A percentile compares a stretch with the other conserved stretches of the same genome.
Conservation (phyloP, 306 rosid species). For the Trichosanthes cucumerina region DNA sequence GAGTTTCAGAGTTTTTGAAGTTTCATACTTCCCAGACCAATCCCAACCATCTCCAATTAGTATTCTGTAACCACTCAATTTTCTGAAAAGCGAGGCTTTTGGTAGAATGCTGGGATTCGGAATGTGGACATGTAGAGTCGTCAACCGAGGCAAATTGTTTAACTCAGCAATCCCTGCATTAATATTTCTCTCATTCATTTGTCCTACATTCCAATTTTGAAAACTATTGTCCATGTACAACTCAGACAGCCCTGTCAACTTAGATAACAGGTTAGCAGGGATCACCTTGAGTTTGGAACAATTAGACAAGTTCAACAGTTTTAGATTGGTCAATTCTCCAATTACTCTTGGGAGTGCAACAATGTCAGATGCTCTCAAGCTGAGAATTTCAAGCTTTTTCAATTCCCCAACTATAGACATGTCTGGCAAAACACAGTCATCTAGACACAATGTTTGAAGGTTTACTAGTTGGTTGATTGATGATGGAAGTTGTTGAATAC, state of each 20-base stretch:
- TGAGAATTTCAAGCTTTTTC: conserved; percentile 29
- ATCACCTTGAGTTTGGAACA: conserved; percentile 27
- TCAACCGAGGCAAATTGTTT: conserved; percentile 11
- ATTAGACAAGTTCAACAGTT: conserved; percentile 22
- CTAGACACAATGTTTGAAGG: conserved; percentile 27
- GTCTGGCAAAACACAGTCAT: conserved; percentile 11
- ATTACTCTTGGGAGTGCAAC: conserved; percentile 20
- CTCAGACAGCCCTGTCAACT: conserved; percentile 25
- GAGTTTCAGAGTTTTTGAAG: conserved; percentile 14
- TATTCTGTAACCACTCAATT: conserved; percentile 19
- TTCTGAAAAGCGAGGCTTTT: conserved; percentile 7
- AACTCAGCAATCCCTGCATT: conserved; percentile 23
- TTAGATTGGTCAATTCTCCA: conserved; percentile 19
- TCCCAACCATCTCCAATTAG: conserved; percentile 21
- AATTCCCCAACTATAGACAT: conserved; percentile 21
- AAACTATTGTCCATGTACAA: conserved; percentile 26
- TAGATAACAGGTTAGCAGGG: conserved; percentile 19
- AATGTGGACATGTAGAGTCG: conserved; percentile 19
- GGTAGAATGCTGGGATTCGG: conserved; percentile 9
- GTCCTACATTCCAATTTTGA: conserved; percentile 16
- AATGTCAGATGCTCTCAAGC: conserved; percentile 20
- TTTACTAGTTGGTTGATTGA: background rate
- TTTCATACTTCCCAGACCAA: conserved; percentile 13
- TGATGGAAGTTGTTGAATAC: background rate
- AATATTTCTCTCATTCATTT: background rate